Base-by-base conservation (phyloP, 441 rosid genomes). In the Euphorbia schlechtendalii region DNA sequence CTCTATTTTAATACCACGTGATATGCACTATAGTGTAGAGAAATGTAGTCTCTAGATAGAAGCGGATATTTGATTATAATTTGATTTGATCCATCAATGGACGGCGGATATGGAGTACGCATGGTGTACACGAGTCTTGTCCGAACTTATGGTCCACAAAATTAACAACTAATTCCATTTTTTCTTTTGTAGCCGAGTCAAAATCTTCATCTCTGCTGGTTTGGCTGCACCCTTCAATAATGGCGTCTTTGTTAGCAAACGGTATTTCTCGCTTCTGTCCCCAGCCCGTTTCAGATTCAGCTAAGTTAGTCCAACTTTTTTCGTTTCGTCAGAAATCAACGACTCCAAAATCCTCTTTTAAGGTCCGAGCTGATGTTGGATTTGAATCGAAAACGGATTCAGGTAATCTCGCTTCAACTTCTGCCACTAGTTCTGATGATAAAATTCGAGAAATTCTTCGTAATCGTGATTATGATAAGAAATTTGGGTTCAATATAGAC, bases 361-460 rank as follows among this genome's bases (percentile, higher is more conserved):
- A 54, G 57, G 45, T 71, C 57, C 75, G 76, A 22, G 79, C 79
- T 11, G 76, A 71, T 52, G 73, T 56, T 21, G 63, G 69, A 12
- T 70, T 61, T 18, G 59, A 66, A 21, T 66, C 85, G 20, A 77
- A 67, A 60, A 76, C 83, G 5, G 81, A 81, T 45, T 65, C 82
- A 80, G 92, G 90, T 89, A 85, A 72, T 8, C 57, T 76, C 0
- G 32, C 66, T 48, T 34, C 82, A 36, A 59, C 75, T 3, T 48
- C 76, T 49, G 52, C 66, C 11, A 24, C 73, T 22, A 73, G 67
- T 51, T 85, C 82, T 24, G 87, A 83, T 45, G 91, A 83, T 30
- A 86, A 87, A 67, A 84, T 93, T 57, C 78, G 78, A 14, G 83
- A 90, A 65, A 78, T 87, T 67, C 87, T 90, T 22, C 80, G 80